phyloP scores from a whole-genome alignment of 306 rosid genomes.

The Rosa chinensis region DNA sequence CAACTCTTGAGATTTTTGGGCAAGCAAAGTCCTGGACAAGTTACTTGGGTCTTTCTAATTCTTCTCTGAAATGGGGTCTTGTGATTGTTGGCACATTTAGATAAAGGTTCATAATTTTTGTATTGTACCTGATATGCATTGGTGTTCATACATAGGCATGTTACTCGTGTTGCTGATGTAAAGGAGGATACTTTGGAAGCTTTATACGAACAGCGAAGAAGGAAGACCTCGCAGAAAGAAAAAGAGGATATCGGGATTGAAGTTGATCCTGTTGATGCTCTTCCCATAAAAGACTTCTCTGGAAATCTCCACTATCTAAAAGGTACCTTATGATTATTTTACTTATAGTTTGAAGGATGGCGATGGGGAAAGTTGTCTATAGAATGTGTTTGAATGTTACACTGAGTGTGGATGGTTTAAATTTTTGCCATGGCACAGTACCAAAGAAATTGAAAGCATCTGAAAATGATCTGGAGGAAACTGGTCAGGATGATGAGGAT shows the following conservation, averaged over 20 bases:
- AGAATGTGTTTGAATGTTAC: neutral
- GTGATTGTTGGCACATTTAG: neutral
- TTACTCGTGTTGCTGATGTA: constrained; percentile 85
- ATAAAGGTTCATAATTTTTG: neutral
- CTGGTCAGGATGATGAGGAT: constrained; percentile 40
- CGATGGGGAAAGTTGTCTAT: too few species aligned
- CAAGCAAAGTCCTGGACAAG: neutral
- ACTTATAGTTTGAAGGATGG: neutral
- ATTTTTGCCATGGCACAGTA: constrained; percentile 34
- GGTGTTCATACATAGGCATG: constrained; percentile 56
- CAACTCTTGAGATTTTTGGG: neutral
- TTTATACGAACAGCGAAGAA: constrained; percentile 74
- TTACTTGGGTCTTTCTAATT: neutral
- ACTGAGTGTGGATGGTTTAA: constrained; percentile 1
- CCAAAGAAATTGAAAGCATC: constrained; percentile 35
- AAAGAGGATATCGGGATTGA: constrained; percentile 52
- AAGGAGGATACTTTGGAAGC: constrained; percentile 89
- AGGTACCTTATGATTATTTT: constrained; percentile 29
- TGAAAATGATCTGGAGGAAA: constrained; percentile 46
- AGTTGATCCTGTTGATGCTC: constrained; percentile 86
- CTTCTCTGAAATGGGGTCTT: neutral
- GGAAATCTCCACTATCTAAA: constrained; percentile 69
- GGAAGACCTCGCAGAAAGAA: constrained; percentile 55
- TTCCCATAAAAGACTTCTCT: constrained; percentile 82
- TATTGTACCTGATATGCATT: neutral